Evolutionary conservation across 345 rosid species (phyloP).

Genomic region (Corchorus capsularis): DNA sequence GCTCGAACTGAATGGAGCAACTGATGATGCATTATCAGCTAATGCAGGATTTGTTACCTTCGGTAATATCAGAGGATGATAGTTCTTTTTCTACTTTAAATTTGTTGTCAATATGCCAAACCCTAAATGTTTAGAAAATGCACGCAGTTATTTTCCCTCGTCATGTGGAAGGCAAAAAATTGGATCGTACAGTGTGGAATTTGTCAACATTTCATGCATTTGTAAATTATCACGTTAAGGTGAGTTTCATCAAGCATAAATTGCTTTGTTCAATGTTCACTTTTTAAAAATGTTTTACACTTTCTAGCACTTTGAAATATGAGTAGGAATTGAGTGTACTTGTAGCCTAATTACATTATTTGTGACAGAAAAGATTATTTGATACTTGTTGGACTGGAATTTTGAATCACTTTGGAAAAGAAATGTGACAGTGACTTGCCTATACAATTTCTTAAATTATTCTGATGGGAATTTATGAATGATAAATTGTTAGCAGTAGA

Average conservation of each 20-base stretch:
- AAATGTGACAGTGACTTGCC: neutral
- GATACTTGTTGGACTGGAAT: neutral
- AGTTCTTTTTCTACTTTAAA: neutral
- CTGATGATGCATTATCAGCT: conserved; percentile 71
- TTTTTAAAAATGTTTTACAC: neutral
- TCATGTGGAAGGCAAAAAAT: conserved; percentile 85
- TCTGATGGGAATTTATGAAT: too few relatives aligned
- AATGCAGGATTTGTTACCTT: conserved; percentile 98
- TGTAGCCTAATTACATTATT: neutral
- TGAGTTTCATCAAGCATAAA: conserved; percentile 27
- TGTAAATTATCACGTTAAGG: conserved; percentile 97
- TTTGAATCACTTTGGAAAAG: neutral
- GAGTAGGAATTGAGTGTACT: neutral
- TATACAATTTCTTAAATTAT: too few relatives aligned
- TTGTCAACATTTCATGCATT: conserved; percentile 91
- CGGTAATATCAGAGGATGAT: conserved; percentile 47
- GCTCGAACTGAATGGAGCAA: conserved; percentile 63
- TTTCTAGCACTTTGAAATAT: neutral
- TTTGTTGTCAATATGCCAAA: conserved; percentile 21
- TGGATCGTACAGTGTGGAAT: conserved; percentile 90
- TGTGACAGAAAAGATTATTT: neutral
- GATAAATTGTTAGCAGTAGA: neutral
- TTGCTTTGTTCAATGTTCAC: neutral
- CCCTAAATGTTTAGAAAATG: conserved; percentile 22
- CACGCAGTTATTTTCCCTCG: conserved; percentile 82